Evolutionary conservation across 139 green algal genomes (phyloP).

Genomic region (Coccomyxa sp.): DNA sequence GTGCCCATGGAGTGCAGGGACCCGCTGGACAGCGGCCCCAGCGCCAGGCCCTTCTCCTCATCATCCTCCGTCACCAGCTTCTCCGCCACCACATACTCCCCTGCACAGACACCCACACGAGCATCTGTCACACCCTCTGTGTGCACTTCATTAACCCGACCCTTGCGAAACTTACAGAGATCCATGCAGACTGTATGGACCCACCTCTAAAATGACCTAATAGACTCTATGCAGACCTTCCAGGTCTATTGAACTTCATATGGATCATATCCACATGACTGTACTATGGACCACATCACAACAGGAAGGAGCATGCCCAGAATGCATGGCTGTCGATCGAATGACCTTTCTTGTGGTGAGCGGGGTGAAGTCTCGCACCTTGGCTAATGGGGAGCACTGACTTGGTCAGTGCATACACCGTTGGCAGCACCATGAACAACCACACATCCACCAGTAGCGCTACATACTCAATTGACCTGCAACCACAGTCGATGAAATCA

Average conservation of each 20-base stretch:
- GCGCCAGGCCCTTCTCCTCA: background rate
- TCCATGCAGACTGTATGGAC: background rate
- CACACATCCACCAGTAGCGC: constrained; percentile 2
- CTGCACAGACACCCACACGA: background rate
- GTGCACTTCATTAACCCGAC: no score
- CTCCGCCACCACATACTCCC: constrained; percentile 4
- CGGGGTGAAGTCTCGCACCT: background rate
- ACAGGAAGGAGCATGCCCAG: background rate
- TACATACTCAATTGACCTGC: background rate
- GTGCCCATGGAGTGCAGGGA: background rate
- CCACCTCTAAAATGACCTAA: no score
- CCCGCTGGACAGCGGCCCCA: background rate
- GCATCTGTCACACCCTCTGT: no score
- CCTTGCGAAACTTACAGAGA: background rate
- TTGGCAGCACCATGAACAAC: constrained; percentile 11
- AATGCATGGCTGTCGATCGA: background rate
- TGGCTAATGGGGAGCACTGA: background rate
- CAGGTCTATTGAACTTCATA: no score
- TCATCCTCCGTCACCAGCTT: background rate
- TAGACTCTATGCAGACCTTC: no score
- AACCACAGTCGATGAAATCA: background rate
- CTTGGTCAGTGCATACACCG: background rate
- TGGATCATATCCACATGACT: background rate
- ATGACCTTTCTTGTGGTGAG: background rate
- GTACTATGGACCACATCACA: background rate